Evolutionary conservation across 139 green algal genomes (phyloP).

Genomic region (Volvox reticuliferus): DNA sequence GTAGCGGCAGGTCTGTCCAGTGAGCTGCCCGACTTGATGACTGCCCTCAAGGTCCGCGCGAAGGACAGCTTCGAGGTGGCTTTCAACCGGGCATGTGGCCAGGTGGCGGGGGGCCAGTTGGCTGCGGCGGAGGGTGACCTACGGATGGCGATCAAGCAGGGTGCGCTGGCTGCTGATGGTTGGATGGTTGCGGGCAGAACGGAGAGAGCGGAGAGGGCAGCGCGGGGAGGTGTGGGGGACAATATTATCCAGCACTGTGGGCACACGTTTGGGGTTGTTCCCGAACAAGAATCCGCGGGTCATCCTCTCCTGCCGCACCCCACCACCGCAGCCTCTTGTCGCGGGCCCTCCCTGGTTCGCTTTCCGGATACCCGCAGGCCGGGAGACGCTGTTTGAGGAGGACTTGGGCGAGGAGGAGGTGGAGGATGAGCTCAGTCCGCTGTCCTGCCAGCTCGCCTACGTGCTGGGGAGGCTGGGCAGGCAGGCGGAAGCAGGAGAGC

Average conservation of each 20-base stretch:
- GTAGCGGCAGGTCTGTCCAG: slow-evolving; percentile 70
- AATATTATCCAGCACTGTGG: too few species aligned
- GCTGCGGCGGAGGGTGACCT: slow-evolving; percentile 81
- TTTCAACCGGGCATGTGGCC: slow-evolving; percentile 88
- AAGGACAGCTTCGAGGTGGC: slow-evolving; percentile 82
- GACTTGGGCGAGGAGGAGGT: slow-evolving; percentile 90
- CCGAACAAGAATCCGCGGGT: not conserved
- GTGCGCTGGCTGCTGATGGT: slow-evolving; percentile 42
- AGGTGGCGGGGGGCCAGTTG: slow-evolving; percentile 70
- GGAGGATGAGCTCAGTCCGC: slow-evolving; percentile 85
- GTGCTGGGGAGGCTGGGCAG: slow-evolving; percentile 68
- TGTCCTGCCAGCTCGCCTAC: slow-evolving; percentile 88
- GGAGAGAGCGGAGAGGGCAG: too few species aligned
- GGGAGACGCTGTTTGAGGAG: slow-evolving; percentile 90
- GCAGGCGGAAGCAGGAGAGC: slow-evolving; percentile 60
- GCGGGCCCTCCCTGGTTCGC: not conserved
- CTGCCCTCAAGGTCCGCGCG: slow-evolving; percentile 69
- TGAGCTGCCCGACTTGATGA: slow-evolving; percentile 81
- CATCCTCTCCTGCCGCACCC: too few species aligned
- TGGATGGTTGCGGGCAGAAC: not conserved
- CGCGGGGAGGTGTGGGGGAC: too few species aligned
- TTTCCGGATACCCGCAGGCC: slow-evolving; percentile 59
- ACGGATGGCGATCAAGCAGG: slow-evolving; percentile 76
- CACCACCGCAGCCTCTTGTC: not conserved
- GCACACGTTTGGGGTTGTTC: too few species aligned